phyloP scores from a whole-genome alignment of 352 stramenopile genomes.

The Pythium grandisporangium region DNA sequence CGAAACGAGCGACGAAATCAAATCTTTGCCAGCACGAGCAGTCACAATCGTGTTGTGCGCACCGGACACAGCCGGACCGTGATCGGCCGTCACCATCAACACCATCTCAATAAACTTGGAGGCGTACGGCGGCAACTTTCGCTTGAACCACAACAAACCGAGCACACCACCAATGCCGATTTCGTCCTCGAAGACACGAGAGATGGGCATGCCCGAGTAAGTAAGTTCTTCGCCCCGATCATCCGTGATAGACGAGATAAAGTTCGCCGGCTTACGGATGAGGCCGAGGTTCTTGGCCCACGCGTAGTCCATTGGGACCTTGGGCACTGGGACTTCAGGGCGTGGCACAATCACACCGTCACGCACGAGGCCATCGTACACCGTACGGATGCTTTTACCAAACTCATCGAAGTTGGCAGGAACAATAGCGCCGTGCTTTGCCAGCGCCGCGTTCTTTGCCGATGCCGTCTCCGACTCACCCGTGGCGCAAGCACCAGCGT shows the following conservation, averaged over 20 bases:
- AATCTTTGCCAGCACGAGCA: slow-evolving; percentile 93
- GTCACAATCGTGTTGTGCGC: slow-evolving; percentile 96
- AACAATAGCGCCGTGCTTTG: slow-evolving; percentile 86
- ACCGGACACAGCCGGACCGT: slow-evolving; percentile 93
- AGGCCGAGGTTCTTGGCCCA: slow-evolving; percentile 95
- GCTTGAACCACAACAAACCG: slow-evolving; percentile 95
- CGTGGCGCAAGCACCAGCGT: slow-evolving; percentile 91
- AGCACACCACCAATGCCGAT: slow-evolving; percentile 93
- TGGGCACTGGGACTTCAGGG: slow-evolving; percentile 87
- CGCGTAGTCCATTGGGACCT: slow-evolving; percentile 96
- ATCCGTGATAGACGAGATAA: slow-evolving; percentile 97
- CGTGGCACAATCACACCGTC: slow-evolving; percentile 75
- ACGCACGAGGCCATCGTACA: slow-evolving; percentile 81
- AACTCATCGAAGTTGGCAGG: slow-evolving; percentile 95
- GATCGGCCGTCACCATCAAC: slow-evolving; percentile 96
- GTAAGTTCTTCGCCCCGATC: slow-evolving; percentile 95
- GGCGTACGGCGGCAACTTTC: slow-evolving; percentile 81
- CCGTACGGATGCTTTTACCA: slow-evolving; percentile 85
- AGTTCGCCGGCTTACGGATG: slow-evolving; percentile 95
- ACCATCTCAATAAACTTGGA: slow-evolving; percentile 98
- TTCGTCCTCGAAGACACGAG: slow-evolving; percentile 91
- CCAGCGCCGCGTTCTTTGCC: slow-evolving; percentile 91
- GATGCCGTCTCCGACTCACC: slow-evolving; percentile 91
- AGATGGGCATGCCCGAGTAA: slow-evolving; percentile 94
- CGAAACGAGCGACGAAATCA: slow-evolving; percentile 95